These are phyloP conservation scores for Aquilaria yunnanensis DNA, from an alignment of 345 rosid species.

Conservation along the genomic window DNA sequence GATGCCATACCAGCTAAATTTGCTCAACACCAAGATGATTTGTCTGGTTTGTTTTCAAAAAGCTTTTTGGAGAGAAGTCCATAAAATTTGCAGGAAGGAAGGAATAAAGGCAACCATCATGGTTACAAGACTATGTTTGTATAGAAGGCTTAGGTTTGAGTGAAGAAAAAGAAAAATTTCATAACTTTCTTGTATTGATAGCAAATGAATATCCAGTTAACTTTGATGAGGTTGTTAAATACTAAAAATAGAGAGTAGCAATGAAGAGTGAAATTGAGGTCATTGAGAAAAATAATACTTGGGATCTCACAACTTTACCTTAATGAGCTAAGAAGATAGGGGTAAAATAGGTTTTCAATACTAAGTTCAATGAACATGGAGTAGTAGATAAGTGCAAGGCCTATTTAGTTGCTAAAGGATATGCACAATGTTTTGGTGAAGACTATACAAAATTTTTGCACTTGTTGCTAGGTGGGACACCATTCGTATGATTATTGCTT, in stretches of 20 bases:
- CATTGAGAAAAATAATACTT: slow-evolving; percentile 4
- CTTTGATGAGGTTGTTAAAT: not conserved
- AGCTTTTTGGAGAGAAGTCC: not conserved
- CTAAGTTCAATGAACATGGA: slow-evolving; percentile 3
- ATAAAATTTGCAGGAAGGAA: not conserved
- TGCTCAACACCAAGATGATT: not conserved
- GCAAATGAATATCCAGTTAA: not conserved
- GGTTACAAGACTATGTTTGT: slow-evolving; percentile 6
- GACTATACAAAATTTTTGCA: not conserved
- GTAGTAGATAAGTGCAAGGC: not conserved
- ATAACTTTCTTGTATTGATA: not conserved
- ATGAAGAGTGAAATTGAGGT: not conserved
- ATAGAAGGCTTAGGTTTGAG: not conserved
- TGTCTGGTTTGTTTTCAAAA: too few species aligned
- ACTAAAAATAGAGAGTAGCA: not conserved
- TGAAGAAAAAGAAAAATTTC: not conserved
- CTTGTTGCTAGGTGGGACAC: not conserved
- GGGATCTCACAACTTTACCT: not conserved
- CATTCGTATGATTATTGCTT: not conserved
- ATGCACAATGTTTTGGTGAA: not conserved
- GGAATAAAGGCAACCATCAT: not conserved
- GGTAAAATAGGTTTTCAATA: slow-evolving; percentile 12
- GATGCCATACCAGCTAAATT: too few species aligned
- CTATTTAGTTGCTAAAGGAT: not conserved
- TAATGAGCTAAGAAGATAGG: not conserved